These are phyloP conservation scores for Hanseniaspora valbyensis DNA, from an alignment of 805 yeast species.

Conservation along the genomic window DNA sequence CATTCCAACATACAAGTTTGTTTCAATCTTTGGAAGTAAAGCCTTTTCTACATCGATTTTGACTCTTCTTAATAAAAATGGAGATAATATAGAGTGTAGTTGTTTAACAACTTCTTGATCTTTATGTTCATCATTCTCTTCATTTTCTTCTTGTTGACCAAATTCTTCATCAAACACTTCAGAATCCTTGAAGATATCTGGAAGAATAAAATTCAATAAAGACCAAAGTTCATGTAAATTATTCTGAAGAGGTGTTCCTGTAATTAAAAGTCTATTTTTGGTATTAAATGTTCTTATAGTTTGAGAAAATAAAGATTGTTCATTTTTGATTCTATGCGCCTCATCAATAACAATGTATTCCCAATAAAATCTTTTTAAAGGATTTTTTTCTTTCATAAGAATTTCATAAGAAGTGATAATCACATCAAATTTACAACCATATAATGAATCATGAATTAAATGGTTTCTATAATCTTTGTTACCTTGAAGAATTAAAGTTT, in stretches of 20 bases:
- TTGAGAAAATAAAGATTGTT: conserved; percentile 82
- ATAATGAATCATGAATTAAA: conserved; percentile 46
- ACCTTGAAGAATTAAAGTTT: conserved; percentile 77
- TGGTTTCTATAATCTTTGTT: conserved; percentile 66
- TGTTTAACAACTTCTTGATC: conserved; percentile 84
- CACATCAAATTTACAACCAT: conserved; percentile 77
- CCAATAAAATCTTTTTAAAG: conserved; percentile 77
- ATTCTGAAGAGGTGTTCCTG: conserved; percentile 94
- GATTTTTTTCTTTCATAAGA: conserved; percentile 79
- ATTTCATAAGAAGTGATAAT: conserved; percentile 85
- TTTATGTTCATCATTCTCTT: conserved; percentile 27
- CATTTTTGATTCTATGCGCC: conserved; percentile 94
- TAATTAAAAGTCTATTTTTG: conserved; percentile 69
- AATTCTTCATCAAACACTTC: conserved; percentile 90
- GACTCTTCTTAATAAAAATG: conserved; percentile 78
- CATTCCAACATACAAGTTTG: conserved; percentile 87
- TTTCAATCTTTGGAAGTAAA: conserved; percentile 78
- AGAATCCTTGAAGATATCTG: conserved; percentile 90
- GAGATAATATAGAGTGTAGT: conserved; percentile 75
- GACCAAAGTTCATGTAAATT: conserved; percentile 97
- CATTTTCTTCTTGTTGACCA: conserved; percentile 35
- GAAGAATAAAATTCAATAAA: conserved; percentile 71
- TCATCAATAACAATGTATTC: conserved; percentile 89
- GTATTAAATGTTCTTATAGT: conserved; percentile 83
- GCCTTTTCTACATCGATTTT: conserved; percentile 90